phyloP scores from a whole-genome alignment of 1,284 basidiomycete species.

The Mycena sp. region DNA sequence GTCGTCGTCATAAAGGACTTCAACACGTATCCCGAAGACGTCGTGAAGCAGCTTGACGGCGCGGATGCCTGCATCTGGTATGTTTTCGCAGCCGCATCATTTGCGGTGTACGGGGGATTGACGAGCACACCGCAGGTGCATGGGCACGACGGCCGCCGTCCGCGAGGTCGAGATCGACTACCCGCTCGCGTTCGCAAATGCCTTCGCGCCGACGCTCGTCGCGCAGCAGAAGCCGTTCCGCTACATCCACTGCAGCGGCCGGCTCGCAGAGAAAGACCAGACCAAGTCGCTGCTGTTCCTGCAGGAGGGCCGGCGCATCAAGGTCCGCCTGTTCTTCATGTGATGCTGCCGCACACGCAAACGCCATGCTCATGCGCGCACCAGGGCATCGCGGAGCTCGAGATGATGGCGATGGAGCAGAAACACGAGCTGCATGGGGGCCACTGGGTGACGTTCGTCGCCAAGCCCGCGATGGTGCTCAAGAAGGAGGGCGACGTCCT shows the following conservation, averaged over 20 bases:
- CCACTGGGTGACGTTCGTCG: conserved; percentile 16
- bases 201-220: not conserved
- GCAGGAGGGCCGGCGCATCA: not conserved
- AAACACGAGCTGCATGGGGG: not conserved
- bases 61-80: conserved; percentile 24
- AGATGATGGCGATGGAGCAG: conserved; percentile 3
- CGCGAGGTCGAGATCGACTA: conserved; percentile 23
- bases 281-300: conserved; percentile 8
- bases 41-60: not conserved
- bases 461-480: conserved; percentile 4
- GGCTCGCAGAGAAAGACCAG: conserved; percentile 17
- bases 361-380: not conserved
- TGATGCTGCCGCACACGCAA: not conserved
- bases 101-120: not conserved
- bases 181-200: conserved; percentile 14
- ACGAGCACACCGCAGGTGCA: not conserved
- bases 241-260: conserved; percentile 16
- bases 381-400: conserved; percentile 10
- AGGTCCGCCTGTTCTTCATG: not conserved
- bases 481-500: not conserved
- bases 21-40: conserved; percentile 5
- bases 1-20: conserved; percentile 17
- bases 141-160: conserved; percentile 8
- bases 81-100: not conserved
- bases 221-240: conserved; percentile 6